Percentiles rank a stretch among this genome's conserved stretches.
phyloP scores from a whole-genome alignment of 306 rosid species.

The Abrus precatorius region DNA sequence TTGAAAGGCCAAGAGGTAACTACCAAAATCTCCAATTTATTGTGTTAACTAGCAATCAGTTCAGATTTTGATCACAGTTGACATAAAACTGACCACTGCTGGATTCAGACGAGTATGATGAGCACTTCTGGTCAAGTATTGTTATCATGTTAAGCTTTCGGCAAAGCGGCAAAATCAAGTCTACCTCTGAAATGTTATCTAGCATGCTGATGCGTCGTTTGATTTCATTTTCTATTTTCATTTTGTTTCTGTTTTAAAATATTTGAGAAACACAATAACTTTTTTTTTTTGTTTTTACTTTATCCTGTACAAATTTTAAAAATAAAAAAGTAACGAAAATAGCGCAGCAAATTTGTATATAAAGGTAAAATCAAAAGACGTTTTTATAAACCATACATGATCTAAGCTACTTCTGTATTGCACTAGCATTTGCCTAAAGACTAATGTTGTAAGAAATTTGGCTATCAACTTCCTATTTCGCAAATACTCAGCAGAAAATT shows the following conservation, averaged over 20 bases:
- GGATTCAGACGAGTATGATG: background rate
- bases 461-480: constrained; percentile 20
- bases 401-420: background rate
- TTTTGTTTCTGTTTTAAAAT: no score
- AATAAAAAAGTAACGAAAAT: no score
- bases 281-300: no score
- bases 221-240: no score
- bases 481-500: background rate
- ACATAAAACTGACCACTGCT: background rate
- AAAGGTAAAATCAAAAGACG: no score
- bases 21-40: background rate
- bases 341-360: no score
- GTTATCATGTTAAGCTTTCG: background rate
- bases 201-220: no score
- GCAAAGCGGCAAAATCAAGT: constrained; percentile 15
- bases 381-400: no score
- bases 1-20: background rate
- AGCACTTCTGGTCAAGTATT: background rate
- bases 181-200: constrained; percentile 2
- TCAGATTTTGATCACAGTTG: background rate
- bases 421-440: background rate
- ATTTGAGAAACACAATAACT: no score
- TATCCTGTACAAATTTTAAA: no score
- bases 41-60: background rate
- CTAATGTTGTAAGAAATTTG: background rate